phyloP scores from a whole-genome alignment of 768 basidiomycete genomes.

The Pisolithus orientalis region DNA sequence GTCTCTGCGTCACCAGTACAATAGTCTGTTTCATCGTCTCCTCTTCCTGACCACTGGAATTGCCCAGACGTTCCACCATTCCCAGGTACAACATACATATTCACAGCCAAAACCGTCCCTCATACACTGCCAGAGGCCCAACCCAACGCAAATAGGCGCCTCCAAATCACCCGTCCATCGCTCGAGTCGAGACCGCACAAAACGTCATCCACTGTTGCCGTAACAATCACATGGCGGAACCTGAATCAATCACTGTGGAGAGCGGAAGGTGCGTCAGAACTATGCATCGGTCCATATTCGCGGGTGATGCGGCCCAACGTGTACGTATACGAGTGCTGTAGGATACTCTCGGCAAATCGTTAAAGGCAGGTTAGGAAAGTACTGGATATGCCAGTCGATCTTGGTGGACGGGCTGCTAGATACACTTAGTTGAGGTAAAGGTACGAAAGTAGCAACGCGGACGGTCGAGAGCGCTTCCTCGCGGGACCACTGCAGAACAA shows the following conservation, averaged over 20 bases:
- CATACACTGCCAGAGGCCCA: conserved; percentile 53
- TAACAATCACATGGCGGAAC: conserved; percentile 77
- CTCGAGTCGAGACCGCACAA: conserved; percentile 78
- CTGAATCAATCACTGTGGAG: conserved; percentile 76
- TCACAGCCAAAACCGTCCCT: conserved; percentile 50
- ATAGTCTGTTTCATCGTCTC: conserved; percentile 46
- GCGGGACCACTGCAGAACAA: conserved; percentile 61
- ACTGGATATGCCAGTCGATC: background rate
- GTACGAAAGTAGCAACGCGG: conserved; percentile 61
- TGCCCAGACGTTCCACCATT: conserved; percentile 1
- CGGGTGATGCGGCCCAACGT: conserved; percentile 18
- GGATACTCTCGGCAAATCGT: background rate
- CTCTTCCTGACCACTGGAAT: conserved; percentile 24
- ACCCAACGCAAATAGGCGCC: conserved; percentile 65
- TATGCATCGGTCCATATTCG: background rate
- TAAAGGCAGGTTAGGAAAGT: background rate
- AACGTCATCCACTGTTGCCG: conserved; percentile 65
- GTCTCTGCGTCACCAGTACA: conserved; percentile 55
- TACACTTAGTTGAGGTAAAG: conserved; percentile 55
- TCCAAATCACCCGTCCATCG: conserved; percentile 77
- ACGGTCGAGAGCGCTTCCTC: conserved; percentile 75
- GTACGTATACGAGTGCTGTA: conserved; percentile 27
- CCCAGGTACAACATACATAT: conserved; percentile 46
- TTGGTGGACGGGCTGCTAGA: too few relatives aligned
- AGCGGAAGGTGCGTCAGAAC: conserved; percentile 25